phyloP scores from a whole-genome alignment of 202 grass and related monocot genomes.

The Cymbopogon flexuosus region DNA sequence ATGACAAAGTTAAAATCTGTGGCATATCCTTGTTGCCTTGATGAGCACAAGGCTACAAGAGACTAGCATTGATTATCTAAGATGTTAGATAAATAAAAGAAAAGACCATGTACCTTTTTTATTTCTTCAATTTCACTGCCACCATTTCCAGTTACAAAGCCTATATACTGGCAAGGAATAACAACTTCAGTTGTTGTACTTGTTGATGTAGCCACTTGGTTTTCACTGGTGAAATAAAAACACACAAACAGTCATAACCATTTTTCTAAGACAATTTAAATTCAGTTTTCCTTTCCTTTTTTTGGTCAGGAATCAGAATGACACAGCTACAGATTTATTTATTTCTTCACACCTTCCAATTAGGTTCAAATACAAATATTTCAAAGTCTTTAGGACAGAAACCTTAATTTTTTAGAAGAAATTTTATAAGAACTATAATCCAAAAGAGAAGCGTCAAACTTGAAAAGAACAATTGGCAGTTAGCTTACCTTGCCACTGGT shows the following conservation, averaged over 20 bases:
- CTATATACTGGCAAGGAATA: conserved; percentile 55
- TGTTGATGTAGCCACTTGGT: conserved; percentile 42
- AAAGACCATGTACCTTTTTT: conserved; percentile 42
- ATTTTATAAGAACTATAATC: neutral
- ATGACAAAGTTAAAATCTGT: neutral
- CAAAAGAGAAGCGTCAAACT: neutral
- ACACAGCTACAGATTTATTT: neutral
- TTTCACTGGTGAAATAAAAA: conserved; percentile 43
- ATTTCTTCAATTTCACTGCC: conserved; percentile 55
- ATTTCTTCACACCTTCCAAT: conserved; percentile 11
- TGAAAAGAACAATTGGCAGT: conserved; percentile 5
- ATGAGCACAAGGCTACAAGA: conserved; percentile 23
- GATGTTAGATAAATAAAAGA: conserved; percentile 21
- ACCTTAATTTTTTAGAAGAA: neutral
- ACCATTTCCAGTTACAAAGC: conserved; percentile 47
- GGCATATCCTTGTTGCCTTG: conserved; percentile 8
- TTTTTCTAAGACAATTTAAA: neutral
- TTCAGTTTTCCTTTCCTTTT: neutral
- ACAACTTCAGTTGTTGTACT: conserved; percentile 48
- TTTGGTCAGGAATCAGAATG: neutral
- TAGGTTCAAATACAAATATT: neutral
- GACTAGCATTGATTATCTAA: neutral
- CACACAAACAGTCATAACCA: conserved; percentile 3
- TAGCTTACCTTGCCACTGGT: conserved; percentile 32
- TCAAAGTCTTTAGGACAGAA: neutral